Conservation (phyloP, 2,329 filamentous ascomycete genomes). For the Emmonsiellopsis sp. region DNA sequence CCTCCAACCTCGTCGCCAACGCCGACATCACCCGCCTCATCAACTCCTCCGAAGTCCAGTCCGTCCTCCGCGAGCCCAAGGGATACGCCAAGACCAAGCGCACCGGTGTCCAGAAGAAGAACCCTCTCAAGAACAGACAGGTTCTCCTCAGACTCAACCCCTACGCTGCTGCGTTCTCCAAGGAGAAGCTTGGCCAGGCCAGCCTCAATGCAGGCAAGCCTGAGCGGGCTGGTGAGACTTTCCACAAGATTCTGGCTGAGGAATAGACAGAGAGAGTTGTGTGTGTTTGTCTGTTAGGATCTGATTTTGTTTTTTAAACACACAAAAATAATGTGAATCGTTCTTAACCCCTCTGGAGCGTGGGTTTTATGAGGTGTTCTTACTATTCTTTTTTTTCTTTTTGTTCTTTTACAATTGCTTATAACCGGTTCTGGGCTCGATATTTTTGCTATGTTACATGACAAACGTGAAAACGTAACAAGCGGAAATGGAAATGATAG, state of each 20-base stretch:
- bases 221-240: constrained; percentile 43
- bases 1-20: constrained; percentile 85
- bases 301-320: constrained; percentile 1
- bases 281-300: constrained; percentile 2
- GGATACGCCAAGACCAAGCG: constrained; percentile 87
- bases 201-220: constrained; percentile 57
- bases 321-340: constrained; percentile 1
- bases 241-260: constrained; percentile 45
- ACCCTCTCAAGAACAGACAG: constrained; percentile 98
- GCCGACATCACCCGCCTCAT: constrained; percentile 94
- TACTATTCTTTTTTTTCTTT: not conserved
- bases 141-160: constrained; percentile 97
- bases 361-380: constrained; percentile 1
- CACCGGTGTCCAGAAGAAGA: constrained; percentile 95
- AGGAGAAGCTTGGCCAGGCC: constrained; percentile 72
- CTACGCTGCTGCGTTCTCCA: constrained; percentile 83
- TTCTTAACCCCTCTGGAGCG: not conserved
- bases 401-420: not conserved
- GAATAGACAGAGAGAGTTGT: constrained; percentile 39
- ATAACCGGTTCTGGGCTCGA: not conserved
- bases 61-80: constrained; percentile 84
- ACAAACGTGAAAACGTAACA: not conserved
- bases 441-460: no score
- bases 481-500: not conserved
- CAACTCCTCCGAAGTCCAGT: constrained; percentile 98